Conservation (phyloP, 495 filamentous ascomycete genomes). For the Talaromyces nanjingensis region DNA sequence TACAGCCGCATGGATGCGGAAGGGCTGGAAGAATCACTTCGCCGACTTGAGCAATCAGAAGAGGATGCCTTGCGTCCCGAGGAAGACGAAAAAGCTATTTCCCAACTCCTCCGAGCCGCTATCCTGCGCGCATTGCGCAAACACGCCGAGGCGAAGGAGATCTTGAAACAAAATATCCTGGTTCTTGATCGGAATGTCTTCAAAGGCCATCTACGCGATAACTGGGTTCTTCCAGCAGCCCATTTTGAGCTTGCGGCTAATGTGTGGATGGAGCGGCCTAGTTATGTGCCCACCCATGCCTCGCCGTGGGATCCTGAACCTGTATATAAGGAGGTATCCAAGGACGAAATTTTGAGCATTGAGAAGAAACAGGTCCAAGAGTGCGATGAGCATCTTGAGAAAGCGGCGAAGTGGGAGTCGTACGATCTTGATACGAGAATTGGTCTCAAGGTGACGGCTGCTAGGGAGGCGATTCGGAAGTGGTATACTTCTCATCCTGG, state of each 20-base stretch:
- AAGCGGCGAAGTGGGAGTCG: slow-evolving; percentile 74
- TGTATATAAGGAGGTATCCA: slow-evolving; percentile 2
- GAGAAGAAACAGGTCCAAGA: slow-evolving; percentile 51
- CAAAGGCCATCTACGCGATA: slow-evolving; percentile 68
- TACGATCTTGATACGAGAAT: slow-evolving; percentile 84
- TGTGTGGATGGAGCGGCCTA: slow-evolving; percentile 60
- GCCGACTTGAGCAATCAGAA: slow-evolving; percentile 59
- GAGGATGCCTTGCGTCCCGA: slow-evolving; percentile 52
- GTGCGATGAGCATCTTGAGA: slow-evolving; percentile 67
- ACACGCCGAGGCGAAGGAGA: slow-evolving; percentile 54
- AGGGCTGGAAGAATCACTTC: slow-evolving; percentile 58
- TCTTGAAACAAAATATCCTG: slow-evolving; percentile 55
- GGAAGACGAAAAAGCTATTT: slow-evolving; percentile 67
- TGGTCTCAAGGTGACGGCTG: slow-evolving; percentile 77
- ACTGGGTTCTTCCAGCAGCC: slow-evolving; percentile 74
- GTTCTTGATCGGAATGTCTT: slow-evolving; percentile 58
- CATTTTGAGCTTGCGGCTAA: slow-evolving; percentile 86
- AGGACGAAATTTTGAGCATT: slow-evolving; percentile 13
- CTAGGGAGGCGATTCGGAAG: slow-evolving; percentile 67
- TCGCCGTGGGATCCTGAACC: slow-evolving; percentile 14
- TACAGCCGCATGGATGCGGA: slow-evolving; percentile 64
- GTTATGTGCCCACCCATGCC: slow-evolving; percentile 27
- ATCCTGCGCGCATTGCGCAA: slow-evolving; percentile 55
- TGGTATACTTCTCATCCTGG: slow-evolving; percentile 40
- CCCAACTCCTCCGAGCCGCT: slow-evolving; percentile 59